These are phyloP conservation scores for Psilocybe cubensis DNA, from an alignment of 768 basidiomycete species.

Conservation along the genomic window DNA sequence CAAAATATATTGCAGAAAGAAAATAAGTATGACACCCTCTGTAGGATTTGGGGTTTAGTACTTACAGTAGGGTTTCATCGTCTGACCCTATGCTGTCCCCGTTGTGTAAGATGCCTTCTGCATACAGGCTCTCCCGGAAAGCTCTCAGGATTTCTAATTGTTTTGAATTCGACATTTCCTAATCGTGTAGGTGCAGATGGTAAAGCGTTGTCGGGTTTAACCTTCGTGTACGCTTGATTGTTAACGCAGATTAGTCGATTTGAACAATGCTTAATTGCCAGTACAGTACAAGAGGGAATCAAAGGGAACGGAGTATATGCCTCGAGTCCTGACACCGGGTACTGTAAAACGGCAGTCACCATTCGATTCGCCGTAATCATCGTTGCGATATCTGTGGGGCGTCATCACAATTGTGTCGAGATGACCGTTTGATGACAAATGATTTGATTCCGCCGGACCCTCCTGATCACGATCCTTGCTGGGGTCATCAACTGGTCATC, in stretches of 20 bases:
- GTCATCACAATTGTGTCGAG: not conserved
- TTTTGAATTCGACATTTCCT: slow-evolving; percentile 1
- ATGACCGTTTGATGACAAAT: not conserved
- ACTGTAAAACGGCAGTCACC: not conserved
- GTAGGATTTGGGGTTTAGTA: not conserved
- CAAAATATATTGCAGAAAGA: not conserved
- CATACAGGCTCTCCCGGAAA: slow-evolving; percentile 56
- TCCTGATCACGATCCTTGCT: not conserved
- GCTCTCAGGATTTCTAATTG: slow-evolving; percentile 42
- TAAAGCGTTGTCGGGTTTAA: no score
- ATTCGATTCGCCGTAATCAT: not conserved
- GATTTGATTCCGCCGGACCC: not conserved
- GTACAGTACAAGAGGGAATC: not conserved
- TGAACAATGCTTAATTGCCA: not conserved
- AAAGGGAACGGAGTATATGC: not conserved
- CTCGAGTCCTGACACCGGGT: not conserved
- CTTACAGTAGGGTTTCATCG: slow-evolving; percentile 61
- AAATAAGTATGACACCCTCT: not conserved
- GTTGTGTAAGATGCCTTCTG: slow-evolving; percentile 58
- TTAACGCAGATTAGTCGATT: not conserved
- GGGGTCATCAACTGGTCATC: not conserved
- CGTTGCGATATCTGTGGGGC: not conserved
- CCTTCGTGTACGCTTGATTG: not conserved
- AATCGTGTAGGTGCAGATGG: not conserved
- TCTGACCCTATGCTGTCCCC: slow-evolving; percentile 67